Evolutionary conservation across 2,329 filamentous ascomycete genomes (phyloP), one percentile per base, ranked within the genome.

Genomic region (Peltaster fructicola): DNA sequence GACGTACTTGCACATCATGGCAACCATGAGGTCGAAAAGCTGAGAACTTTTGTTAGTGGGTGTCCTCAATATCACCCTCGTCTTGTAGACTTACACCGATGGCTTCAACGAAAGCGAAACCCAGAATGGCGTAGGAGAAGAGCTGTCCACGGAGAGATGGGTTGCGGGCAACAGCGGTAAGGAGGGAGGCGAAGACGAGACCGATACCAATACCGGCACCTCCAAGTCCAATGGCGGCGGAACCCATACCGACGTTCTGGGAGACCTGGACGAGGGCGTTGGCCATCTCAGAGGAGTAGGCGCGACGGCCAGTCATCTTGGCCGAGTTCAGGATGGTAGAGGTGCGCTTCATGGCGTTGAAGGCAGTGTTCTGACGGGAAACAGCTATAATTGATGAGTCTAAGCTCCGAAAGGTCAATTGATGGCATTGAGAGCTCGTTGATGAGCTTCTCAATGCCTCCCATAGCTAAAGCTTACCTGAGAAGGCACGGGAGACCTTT

Each of bases 61-160:
- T 10, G 14, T 21, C 15, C 12, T 14, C 9, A n/a, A n/a, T n/a
- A n/a, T n/a, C n/a, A n/a, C n/a, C n/a, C n/a, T n/a, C n/a, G n/a
- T n/a, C n/a, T n/a, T 10, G 14, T 12, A 25, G 25, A 36, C 35
- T 32, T 37, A 39, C 33, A 75, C 75, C 76, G 48, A 79, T 81
- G 63, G 80, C 79, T 60, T 88, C 80, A 60, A 84, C 79, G 74
- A 88, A 88, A 56, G 79, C 80, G 66, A 88, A 88, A 66, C 80
- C 79, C 54, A 88, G 66, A 77, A 88, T 85, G 70, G 79, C 79
- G 65, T 88, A 85, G 46, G 77, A 79, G 77, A 88, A 91, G 53
- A 91, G 79, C 72, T 90, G 81, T 57, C 79, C 80, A 65, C 79
- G 76, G 65, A 90, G 78, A 54, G 76, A 77, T 53, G 80, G 80